These are phyloP conservation scores for Curvularia verruculosa DNA, from an alignment of 2,329 filamentous ascomycete genomes.

Conservation along the genomic window DNA sequence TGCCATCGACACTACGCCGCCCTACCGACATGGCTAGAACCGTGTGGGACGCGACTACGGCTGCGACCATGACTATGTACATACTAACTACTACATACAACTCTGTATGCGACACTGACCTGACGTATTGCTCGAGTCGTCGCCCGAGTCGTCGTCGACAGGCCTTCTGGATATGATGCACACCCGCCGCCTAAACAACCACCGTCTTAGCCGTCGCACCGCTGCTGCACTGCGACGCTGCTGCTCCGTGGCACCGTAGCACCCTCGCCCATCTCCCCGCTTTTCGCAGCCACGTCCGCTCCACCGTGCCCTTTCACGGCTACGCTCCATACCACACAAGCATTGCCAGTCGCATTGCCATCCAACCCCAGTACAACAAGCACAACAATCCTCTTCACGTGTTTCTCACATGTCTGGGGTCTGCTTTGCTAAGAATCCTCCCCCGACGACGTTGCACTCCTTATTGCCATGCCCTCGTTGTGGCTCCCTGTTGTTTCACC, in stretches of 20 bases:
- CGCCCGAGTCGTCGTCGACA: background rate
- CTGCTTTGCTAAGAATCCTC: background rate
- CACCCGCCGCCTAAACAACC: constrained; percentile 1
- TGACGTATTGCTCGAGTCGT: too few relatives aligned
- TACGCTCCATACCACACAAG: too few relatives aligned
- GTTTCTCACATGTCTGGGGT: constrained; percentile 18
- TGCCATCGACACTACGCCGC: constrained; percentile 7
- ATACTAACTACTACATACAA: too few relatives aligned
- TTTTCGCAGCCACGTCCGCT: constrained; percentile 8
- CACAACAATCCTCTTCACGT: too few relatives aligned
- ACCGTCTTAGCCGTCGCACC: constrained; percentile 6
- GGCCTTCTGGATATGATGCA: too few relatives aligned
- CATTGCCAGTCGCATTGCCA: background rate
- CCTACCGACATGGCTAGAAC: too few relatives aligned
- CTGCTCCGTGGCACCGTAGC: constrained; percentile 5
- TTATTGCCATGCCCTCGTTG: too few relatives aligned
- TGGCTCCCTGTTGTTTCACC: background rate
- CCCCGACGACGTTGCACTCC: background rate
- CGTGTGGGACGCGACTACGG: background rate
- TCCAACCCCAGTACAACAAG: too few relatives aligned
- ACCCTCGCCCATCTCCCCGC: constrained; percentile 10
- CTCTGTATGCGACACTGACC: too few relatives aligned
- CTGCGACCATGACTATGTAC: background rate
- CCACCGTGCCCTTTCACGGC: background rate
- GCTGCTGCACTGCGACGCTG: constrained; percentile 1